Evolutionary conservation across 2,329 filamentous ascomycete genomes (phyloP).

Genomic region (Hypoxylon sp.): DNA sequence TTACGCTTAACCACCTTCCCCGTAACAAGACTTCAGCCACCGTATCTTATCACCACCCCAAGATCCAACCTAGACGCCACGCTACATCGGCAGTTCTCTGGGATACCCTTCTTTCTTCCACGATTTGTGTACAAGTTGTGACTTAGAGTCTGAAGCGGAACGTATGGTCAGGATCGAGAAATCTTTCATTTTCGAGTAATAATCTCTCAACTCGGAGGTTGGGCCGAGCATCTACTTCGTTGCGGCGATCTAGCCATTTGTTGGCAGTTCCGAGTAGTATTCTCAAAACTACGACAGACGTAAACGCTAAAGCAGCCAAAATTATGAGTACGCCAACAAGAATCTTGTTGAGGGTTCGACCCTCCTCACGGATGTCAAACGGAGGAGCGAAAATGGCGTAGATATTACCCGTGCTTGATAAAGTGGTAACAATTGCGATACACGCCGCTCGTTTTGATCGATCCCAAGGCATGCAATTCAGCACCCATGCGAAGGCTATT

Average conservation of each 20-base stretch:
- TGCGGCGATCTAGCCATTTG: neutral
- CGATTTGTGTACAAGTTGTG: neutral
- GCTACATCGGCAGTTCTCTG: neutral
- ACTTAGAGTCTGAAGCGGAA: constrained; percentile 14
- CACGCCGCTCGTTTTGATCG: constrained; percentile 29
- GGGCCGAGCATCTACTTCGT: neutral
- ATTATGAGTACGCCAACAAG: neutral
- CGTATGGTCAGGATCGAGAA: neutral
- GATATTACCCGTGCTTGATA: neutral
- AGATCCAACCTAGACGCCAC: neutral
- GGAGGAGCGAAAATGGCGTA: constrained; percentile 1
- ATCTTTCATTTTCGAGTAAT: neutral
- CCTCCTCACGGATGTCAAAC: neutral
- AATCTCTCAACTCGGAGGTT: neutral
- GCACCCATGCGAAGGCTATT: constrained; percentile 3
- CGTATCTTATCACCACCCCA: neutral
- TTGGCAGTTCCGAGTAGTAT: neutral
- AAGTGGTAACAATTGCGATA: constrained; percentile 19
- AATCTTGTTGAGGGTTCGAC: neutral
- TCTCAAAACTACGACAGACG: neutral
- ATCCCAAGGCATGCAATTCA: constrained; percentile 28
- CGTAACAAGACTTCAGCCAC: neutral
- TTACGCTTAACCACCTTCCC: neutral
- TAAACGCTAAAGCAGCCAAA: neutral
- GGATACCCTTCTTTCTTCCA: neutral